Evolutionary conservation across 2,329 filamentous ascomycete genomes (phyloP).

Genomic region (Grosmannia clavigera): DNA sequence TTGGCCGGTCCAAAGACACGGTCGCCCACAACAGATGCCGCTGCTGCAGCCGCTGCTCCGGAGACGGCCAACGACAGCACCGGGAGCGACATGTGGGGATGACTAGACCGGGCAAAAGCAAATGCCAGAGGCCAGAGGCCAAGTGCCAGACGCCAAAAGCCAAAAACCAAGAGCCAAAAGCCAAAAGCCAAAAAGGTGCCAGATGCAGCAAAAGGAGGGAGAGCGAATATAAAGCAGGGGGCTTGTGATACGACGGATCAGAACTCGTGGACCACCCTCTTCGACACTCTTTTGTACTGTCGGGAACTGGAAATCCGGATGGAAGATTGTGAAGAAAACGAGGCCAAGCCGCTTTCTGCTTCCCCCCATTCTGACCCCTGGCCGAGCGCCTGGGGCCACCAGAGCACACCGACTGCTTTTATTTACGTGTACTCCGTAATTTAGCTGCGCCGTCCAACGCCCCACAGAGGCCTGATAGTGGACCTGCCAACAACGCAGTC

Average conservation of each 20-base stretch:
- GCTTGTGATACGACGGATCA: neutral
- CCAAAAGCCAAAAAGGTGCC: no score
- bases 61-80: conserved; percentile 73
- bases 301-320: neutral
- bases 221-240: neutral
- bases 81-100: conserved; percentile 35
- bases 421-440: neutral
- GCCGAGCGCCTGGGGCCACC: no score
- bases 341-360: no score
- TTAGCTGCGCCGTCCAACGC: neutral
- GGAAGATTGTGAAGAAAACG: no score
- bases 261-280: no score
- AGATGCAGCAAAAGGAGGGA: neutral
- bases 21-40: conserved; percentile 69
- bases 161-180: neutral
- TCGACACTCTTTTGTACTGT: neutral
- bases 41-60: conserved; percentile 63
- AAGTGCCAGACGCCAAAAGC: no score
- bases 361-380: no score
- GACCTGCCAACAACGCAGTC: neutral
- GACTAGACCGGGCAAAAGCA: neutral
- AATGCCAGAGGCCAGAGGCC: no score
- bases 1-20: conserved; percentile 47
- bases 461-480: neutral
- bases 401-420: neutral